These are phyloP conservation scores for Pelargonium exstipulatum DNA, from an alignment of 441 rosid genomes.

Conservation along the genomic window DNA sequence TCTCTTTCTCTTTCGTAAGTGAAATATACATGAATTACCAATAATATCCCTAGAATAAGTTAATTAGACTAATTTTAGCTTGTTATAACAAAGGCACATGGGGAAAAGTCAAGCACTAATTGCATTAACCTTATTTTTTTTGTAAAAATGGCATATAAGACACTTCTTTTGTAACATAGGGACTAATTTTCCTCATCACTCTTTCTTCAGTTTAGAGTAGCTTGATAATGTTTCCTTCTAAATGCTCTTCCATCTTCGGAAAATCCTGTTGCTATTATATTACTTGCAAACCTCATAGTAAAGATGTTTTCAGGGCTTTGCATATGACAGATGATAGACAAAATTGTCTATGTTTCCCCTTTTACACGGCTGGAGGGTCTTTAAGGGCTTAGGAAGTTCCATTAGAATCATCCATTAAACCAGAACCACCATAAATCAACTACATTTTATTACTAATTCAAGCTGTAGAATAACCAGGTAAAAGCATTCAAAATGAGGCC, in stretches of 20 bases:
- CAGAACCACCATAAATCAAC: neutral
- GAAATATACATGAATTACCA: neutral
- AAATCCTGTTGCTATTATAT: neutral
- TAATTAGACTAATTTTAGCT: no score
- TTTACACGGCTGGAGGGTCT: no score
- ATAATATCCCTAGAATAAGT: no score
- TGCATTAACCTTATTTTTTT: no score
- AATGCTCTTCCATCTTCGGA: neutral
- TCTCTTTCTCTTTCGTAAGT: neutral
- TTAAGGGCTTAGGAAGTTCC: no score
- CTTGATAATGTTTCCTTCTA: neutral
- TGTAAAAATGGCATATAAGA: no score
- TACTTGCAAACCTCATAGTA: neutral
- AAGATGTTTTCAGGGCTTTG: constrained; percentile 5
- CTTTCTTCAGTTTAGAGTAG: neutral
- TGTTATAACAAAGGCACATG: no score
- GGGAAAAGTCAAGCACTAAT: no score
- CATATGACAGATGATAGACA: neutral
- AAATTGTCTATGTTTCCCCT: no score
- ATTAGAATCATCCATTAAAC: neutral
- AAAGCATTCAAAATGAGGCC: neutral
- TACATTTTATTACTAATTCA: neutral
- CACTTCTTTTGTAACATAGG: no score
- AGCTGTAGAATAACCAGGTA: neutral
- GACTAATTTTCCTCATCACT: neutral